Base-by-base conservation (phyloP, 345 rosid genomes). In the Citropsis articulata region DNA sequence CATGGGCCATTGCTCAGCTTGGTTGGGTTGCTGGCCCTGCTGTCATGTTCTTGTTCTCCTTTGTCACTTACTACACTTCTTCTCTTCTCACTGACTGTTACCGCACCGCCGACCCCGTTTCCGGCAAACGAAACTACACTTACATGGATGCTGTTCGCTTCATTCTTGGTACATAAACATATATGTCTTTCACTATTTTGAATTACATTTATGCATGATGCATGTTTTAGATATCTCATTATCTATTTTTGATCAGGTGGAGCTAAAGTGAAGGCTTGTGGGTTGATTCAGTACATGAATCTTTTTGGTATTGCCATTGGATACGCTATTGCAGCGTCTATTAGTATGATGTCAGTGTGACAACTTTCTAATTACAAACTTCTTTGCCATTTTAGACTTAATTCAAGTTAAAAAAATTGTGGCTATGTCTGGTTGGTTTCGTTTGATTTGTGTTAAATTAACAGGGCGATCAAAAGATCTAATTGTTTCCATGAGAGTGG, bases 1-100 rank as follows among this genome's bases (percentile, higher is more conserved):
- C 97, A 0, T 93, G 97, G 97, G 94, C 98, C 4, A 88, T 90
- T 25, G 94, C 91, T 61, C 98, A 94, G 79, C 91, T 94, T 9
- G 98, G 98, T 0, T 94, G 98, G 98, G 64, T 91, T 50, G 97
- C 93, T 50, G 97, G 98, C 31, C 97, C 98, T 67, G 77, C 86
- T 14, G 91, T 90, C 48, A 91, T 94, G 97, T 76, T 94, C 33
- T 56, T 94, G 85, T 94, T 94, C 80, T 88, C 97, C 18, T 45
- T 91, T 0, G 88, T 91, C 35, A 94, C 92, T 72, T 93, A 73
- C 78, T 91, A 88, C 78, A 87, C 95, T 67, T 91, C 98, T 1
- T 77, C 89, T 71, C 91, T 94, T 30, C 94, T 94, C 60, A 76
- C 92, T 5, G 90, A 87, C 1, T 94, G 97, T 57, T 94, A 94